Conservation (phyloP, 495 filamentous ascomycete genomes). For the Lophiotrema nucula region DNA sequence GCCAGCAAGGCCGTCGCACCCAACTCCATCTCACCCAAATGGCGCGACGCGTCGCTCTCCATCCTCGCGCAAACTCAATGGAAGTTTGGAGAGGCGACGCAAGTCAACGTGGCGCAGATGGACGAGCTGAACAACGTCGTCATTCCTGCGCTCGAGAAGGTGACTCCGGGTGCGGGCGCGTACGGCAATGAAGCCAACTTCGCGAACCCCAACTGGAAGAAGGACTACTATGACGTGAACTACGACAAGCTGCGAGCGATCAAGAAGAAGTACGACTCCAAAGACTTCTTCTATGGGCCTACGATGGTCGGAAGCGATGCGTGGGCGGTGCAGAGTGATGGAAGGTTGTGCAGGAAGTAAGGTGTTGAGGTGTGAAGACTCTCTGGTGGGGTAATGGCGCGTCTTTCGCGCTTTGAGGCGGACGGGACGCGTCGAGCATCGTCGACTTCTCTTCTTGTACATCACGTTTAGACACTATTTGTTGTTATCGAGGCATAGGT, state of each 20-base stretch:
- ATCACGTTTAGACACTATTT: no score
- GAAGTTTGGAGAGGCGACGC: not conserved
- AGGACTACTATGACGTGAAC: not conserved
- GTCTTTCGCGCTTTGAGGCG: no score
- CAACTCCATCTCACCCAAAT: not conserved
- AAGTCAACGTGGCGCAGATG: not conserved
- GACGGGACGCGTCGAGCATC: no score
- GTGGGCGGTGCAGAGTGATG: not conserved
- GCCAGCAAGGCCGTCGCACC: not conserved
- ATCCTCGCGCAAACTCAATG: not conserved
- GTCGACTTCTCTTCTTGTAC: no score
- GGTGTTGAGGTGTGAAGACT: no score
- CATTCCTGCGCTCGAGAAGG: not conserved
- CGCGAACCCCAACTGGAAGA: not conserved
- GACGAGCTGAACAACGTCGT: constrained; percentile 12
- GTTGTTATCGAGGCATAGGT: no score
- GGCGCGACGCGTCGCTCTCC: not conserved
- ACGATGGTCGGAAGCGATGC: not conserved
- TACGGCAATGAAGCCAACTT: not conserved
- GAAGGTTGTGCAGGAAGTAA: no score
- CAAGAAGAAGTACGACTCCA: constrained; percentile 37
- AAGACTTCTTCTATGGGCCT: constrained; percentile 19
- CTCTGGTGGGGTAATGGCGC: no score
- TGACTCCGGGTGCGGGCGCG: not conserved
- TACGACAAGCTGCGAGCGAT: not conserved